Percentiles rank a stretch among this genome's conserved stretches.
These are phyloP conservation scores for Colletotrichum sidae DNA, from an alignment of 2,329 filamentous ascomycete genomes.

Conservation along the genomic window DNA sequence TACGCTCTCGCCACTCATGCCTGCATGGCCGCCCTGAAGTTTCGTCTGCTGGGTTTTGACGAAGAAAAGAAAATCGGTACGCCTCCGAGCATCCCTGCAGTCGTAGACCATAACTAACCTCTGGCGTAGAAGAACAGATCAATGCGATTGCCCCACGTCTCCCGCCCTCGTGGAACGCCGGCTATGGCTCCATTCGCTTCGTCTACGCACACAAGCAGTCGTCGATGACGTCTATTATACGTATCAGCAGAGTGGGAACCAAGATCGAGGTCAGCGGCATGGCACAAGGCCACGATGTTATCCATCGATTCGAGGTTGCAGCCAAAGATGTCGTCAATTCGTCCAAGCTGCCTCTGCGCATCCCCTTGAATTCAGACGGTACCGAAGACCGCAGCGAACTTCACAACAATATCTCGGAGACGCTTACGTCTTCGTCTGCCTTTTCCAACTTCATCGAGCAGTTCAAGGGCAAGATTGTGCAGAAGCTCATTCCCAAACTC, in stretches of 20 bases:
- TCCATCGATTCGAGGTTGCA: constrained; percentile 79
- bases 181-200: constrained; percentile 79
- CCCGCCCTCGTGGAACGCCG: constrained; percentile 83
- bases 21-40: constrained; percentile 83
- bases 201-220: constrained; percentile 89
- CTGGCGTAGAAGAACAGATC: constrained; percentile 65
- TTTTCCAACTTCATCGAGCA: constrained; percentile 77
- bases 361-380: constrained; percentile 57
- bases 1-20: constrained; percentile 87
- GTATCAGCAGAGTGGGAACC: constrained; percentile 82
- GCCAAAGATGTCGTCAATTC: constrained; percentile 80
- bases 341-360: constrained; percentile 66
- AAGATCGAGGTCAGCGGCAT: constrained; percentile 88
- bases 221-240: constrained; percentile 84
- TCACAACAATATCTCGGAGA: constrained; percentile 60
- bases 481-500: constrained; percentile 82
- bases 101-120: constrained; percentile 17
- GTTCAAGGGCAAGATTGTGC: constrained; percentile 83
- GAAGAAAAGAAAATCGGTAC: constrained; percentile 82
- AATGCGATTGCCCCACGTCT: constrained; percentile 71
- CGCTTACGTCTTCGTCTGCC: constrained; percentile 80
- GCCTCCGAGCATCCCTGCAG: constrained; percentile 35
- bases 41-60: constrained; percentile 83
- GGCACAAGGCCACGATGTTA: constrained; percentile 83
- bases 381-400: constrained; percentile 64